phyloP scores from a whole-genome alignment of 1,284 basidiomycete species.

The Ganoderma lingzhi region DNA sequence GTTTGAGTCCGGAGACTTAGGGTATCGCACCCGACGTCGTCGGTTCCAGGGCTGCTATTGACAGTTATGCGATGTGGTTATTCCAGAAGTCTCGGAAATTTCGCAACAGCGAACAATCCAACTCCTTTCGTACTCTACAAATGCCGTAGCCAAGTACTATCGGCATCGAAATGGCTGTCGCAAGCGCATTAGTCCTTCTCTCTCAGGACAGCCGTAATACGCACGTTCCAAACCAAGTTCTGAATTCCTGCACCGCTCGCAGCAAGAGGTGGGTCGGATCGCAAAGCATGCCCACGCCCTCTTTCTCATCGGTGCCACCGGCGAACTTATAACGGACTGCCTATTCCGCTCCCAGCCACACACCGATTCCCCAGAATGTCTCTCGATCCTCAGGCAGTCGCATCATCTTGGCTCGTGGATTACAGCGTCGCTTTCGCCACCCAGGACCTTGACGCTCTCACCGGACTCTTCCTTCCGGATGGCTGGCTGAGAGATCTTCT shows the following conservation, averaged over 20 bases:
- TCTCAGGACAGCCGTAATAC: neutral
- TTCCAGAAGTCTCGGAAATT: neutral
- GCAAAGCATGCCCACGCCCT: neutral
- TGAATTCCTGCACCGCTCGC: neutral
- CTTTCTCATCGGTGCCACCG: neutral
- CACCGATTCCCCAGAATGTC: constrained; percentile 16
- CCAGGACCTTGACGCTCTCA: constrained; percentile 45
- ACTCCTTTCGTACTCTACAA: neutral
- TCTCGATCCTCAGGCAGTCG: constrained; percentile 36
- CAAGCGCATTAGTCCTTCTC: neutral
- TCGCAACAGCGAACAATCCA: neutral
- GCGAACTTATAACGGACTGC: constrained; percentile 5
- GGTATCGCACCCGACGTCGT: neutral
- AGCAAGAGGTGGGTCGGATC: neutral
- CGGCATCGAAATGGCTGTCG: neutral
- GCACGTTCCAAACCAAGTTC: neutral
- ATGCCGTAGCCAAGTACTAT: neutral
- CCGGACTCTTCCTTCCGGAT: constrained; percentile 50
- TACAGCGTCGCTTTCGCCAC: constrained; percentile 49
- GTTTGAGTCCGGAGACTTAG: no score
- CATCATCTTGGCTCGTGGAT: constrained; percentile 53
- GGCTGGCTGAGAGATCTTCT: constrained; percentile 66
- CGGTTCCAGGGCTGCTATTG: neutral
- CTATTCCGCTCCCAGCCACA: constrained; percentile 1
- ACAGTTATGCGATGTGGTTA: neutral